Base-by-base conservation (phyloP, 2,329 filamentous ascomycete genomes). In the Parasarocladium wereldwijsianum region DNA sequence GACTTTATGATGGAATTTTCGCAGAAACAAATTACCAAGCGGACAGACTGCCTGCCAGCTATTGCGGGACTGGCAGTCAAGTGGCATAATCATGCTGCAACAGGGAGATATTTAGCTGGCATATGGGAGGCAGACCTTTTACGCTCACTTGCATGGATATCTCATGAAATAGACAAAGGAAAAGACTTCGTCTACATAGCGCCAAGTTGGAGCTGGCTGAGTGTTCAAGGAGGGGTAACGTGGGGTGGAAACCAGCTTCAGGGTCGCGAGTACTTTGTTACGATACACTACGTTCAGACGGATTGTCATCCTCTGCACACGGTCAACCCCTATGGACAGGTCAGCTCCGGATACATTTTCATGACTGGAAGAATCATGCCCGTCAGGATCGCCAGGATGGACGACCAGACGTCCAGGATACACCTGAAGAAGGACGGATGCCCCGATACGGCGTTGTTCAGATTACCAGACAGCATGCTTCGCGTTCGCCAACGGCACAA, bases 181-280 rank as follows among this genome's bases (percentile, higher is more conserved):
- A 19, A 32, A 9, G 24, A 38, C 8, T 12, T 17, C 0, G 4
- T 29, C 4, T 41, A 38, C 3, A 33, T 41, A 3, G 36, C 35
- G 3, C 43, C 43, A 2, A 46, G 35, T 10, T 46, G 43, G 43
- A 46, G 42, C 14, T 46, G 42, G 43, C 30, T 45, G 3, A 44
- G 43, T 10, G 36, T 32, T 6, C 39, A 42, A 3, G 40, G 41
- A 0, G 36, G 35, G 3, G 41, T 44, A 4, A 41, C 36, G 2
- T 45, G 41, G 41, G 40, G 40, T 1, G 8, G 27, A 1, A 27
- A 35, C 4, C 34, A 24, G 9, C 40, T 39, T 16, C 26, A 31
- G 5, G 15, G 33, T 1, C 32, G 36, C 11, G 11, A 34, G 7
- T 38, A 29, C 19, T 43, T 40, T 3, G 35, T 38, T 4, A 19